Base-by-base conservation (phyloP, 2,329 filamentous ascomycete species). In the Verticillium albo-atrum region DNA sequence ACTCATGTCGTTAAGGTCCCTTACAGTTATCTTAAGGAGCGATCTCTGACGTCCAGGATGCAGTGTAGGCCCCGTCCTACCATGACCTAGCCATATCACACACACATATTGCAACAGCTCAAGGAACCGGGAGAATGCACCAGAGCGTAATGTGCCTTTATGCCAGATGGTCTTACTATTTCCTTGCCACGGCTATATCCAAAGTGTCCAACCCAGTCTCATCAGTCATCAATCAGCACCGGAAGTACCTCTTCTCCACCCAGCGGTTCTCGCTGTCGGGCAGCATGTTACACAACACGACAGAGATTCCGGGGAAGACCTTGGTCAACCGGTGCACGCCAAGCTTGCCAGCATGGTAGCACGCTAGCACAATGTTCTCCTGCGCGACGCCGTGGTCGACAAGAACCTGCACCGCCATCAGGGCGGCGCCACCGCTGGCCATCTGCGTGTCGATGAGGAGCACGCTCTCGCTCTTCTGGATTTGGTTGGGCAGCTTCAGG, bases 371-470 rank as follows among this genome's bases (percentile, higher is more conserved):
- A 64, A 99, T 97, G 64, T 83, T 88, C 53, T 91, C 85, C 70
- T 95, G 88, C 6, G 85, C 78, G 6, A 98, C 93, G 12, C 95
- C 95, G 70, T 98, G 93, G 72, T 99, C 95, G 17, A 97, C 87
- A 57, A 99, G 79, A n/a, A 98, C 91, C 69, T 95, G 90, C 50
- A 98, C 93, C 1, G 95, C 92, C 95, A 99, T 99, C 60, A 99
- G 78, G 1, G 85, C 86, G 17, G 86, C 84, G 35, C 93, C 94
- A 51, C 95, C 95, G 62, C 89, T 93, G 27, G 91, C 92, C 90
- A 98, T 97, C 71, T 99, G 95, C 15, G 93, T 89, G 73, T 98
- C 95, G 23, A 98, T 79, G 7, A 99, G 79, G 61, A 99, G 79
- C 20, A 99, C 92, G 55, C 89, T 89, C 64, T 91, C 88, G 69